A percentile compares a stretch with the other conserved stretches of the same genome.
Conservation (phyloP, 2,329 filamentous ascomycete species). For the Didymellaceae sp. region DNA sequence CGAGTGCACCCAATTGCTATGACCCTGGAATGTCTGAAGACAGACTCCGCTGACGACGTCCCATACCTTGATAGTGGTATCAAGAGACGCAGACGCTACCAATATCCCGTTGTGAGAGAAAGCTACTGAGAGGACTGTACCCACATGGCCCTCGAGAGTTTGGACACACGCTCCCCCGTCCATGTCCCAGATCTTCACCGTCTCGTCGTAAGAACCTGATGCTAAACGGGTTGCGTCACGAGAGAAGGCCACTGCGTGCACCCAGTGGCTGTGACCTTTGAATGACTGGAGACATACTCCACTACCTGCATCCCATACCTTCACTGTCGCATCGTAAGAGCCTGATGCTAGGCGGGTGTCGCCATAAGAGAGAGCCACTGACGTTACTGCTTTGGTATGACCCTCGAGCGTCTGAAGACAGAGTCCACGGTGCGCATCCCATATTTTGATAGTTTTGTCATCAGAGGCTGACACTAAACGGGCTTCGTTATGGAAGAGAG, state of each 20-base stretch:
- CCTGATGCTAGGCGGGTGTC: neutral
- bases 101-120: neutral
- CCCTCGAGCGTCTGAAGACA: neutral
- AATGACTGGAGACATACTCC: neutral
- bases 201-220: neutral
- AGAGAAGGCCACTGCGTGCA: neutral
- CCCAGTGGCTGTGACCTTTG: neutral
- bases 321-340: neutral
- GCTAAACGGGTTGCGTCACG: neutral
- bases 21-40: neutral
- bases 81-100: neutral
- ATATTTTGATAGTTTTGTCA: neutral
- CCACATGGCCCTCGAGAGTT: neutral
- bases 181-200: neutral
- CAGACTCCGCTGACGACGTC: neutral
- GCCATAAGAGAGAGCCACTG: neutral
- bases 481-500: no score
- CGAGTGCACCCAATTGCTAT: neutral
- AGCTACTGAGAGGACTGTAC: neutral
- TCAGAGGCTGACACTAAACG: no score
- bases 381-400: neutral
- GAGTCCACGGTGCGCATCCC: neutral
- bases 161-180: neutral
- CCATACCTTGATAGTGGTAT: neutral
- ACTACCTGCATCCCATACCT: neutral